phyloP scores from a whole-genome alignment of 306 rosid species.

The Citrullus mucosospermus region DNA sequence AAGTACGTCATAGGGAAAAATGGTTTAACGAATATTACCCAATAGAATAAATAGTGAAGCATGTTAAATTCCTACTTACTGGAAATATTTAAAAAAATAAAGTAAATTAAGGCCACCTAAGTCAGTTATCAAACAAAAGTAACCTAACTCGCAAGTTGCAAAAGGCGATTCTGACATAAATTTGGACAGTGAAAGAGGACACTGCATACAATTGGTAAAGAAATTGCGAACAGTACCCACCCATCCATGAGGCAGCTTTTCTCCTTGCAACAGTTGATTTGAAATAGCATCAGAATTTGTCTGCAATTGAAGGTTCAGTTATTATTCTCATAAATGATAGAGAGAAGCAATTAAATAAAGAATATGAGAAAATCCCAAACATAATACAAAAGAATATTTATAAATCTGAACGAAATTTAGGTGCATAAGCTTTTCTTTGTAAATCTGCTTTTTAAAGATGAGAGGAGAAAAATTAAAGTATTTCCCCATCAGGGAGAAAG shows the following conservation, averaged over 20 bases:
- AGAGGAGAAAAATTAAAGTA: not conserved
- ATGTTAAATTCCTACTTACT: not conserved
- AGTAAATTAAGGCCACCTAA: not conserved
- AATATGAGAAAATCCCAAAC: not conserved
- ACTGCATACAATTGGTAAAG: not conserved
- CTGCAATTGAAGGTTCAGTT: constrained; percentile 36
- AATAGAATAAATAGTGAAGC: not conserved
- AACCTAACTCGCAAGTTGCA: not conserved
- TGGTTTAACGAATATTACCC: not conserved
- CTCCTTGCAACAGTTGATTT: constrained; percentile 25
- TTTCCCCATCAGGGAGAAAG: not conserved
- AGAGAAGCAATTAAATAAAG: constrained; percentile 7
- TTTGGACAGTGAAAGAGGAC: not conserved
- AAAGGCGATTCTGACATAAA: not conserved
- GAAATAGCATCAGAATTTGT: constrained; percentile 20
- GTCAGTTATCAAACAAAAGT: not conserved
- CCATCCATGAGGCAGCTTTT: constrained; percentile 65
- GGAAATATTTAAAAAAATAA: not conserved
- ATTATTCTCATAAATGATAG: constrained; percentile 8
- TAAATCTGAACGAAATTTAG: not conserved
- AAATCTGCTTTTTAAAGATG: not conserved
- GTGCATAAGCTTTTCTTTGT: not conserved
- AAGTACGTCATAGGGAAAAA: not conserved
- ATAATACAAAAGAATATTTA: not conserved
- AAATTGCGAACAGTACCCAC: constrained; percentile 30